Base-by-base conservation (phyloP, 805 yeast genomes). In the Starmerella gropengiesseri region DNA sequence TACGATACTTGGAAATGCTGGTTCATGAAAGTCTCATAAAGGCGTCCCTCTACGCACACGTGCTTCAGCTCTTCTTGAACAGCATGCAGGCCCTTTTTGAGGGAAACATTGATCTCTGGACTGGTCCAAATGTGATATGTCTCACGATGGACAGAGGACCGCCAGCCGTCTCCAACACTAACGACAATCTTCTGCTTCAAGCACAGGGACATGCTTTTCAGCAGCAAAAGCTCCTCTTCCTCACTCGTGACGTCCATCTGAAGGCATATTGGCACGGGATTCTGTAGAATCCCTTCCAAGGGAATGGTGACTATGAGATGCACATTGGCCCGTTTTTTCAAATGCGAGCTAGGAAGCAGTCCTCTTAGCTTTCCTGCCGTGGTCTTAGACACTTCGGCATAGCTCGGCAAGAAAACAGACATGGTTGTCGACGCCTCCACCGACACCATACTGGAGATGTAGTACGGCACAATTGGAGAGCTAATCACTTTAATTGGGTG, bases 171-270 rank as follows among this genome's bases (percentile, higher is more conserved):
- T 12, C 41, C 33, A 2, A 50, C 54, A 22, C 42, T 38, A 7
- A 50, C 53, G 7, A 41, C 18, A 23, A 30, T 37, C 36, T 50
- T 50, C 21, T 40, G 47, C 29, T 50, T 50, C 30, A 50, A 18
- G 5, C 23, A 27, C 14, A 50, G 29, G 20, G 31, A 34, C 28
- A 46, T 14, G 1, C 22, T 13, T 13, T 34, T 31, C 3, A 50
- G 18, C 9, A 46, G 14, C 4, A 50, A 26, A 16, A 50, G 40
- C n/a, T 33, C 36, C 9, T 36, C 45, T 14, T 37, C 43, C 7
- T 16, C 26, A n/a, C 47, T 31, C 14, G 19, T 7, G 18, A 50
- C 12, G 21, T 44, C 47, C 14, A 49, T 5, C 5, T 23, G 9
- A 5, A 46, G 12, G 8, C 33, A 30, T 9, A 47, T 3, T 3